Evolutionary conservation across 192 early-diverging fungal genomes (phyloP).

Genomic region (Kickxella alabastrina): DNA sequence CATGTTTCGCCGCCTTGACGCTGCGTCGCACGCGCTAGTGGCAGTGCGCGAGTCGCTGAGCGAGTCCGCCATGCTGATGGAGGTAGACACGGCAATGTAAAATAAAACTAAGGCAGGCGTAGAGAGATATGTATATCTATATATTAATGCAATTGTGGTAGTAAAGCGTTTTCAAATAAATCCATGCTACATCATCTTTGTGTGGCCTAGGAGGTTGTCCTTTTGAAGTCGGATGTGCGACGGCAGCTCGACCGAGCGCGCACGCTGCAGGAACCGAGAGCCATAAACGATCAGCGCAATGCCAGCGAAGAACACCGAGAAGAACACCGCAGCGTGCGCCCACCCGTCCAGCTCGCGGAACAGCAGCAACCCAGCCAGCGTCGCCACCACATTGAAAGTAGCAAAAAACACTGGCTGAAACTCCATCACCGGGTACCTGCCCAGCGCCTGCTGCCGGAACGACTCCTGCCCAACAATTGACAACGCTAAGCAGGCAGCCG

Average conservation of each 20-base stretch:
- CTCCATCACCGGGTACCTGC: constrained; percentile 43
- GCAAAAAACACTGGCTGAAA: constrained; percentile 54
- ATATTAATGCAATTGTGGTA: no score
- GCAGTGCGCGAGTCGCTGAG: constrained; percentile 8
- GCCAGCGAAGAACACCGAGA: constrained; percentile 24
- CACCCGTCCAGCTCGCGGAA: constrained; percentile 41
- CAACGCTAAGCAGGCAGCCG: constrained; percentile 21
- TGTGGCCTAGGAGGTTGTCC: constrained; percentile 25
- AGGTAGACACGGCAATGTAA: not conserved
- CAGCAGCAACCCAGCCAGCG: constrained; percentile 36
- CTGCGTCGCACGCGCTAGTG: constrained; percentile 26
- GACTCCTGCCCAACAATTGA: constrained; percentile 50
- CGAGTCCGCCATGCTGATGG: not conserved
- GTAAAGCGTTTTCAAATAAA: no score
- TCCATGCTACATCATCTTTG: constrained; percentile 1
- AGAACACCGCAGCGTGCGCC: constrained; percentile 30
- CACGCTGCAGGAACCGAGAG: constrained; percentile 37
- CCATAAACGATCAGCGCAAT: constrained; percentile 41
- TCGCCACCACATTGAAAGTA: constrained; percentile 46
- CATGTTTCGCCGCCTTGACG: constrained; percentile 37
- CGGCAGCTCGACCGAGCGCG: constrained; percentile 28
- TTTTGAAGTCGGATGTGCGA: constrained; percentile 47
- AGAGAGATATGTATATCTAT: not conserved
- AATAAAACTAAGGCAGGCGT: no score
- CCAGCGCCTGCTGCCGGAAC: constrained; percentile 50